Evolutionary conservation across 2,329 filamentous ascomycete genomes (phyloP).

Genomic region (Anisogramma anomala): DNA sequence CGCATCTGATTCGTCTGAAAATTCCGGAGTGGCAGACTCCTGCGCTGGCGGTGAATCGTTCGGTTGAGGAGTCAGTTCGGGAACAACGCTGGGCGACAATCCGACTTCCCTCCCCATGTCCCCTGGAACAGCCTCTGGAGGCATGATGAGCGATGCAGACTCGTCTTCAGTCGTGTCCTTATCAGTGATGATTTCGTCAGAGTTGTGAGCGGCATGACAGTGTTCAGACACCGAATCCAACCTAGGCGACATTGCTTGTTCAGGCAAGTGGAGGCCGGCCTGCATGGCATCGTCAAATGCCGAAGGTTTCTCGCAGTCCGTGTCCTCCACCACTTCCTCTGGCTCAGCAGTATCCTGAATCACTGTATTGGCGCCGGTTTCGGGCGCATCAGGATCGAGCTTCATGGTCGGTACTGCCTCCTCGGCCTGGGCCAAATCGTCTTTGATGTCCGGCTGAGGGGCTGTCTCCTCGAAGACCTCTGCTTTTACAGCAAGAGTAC

Average conservation of each 20-base stretch:
- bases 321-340: background rate
- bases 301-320: background rate
- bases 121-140: background rate
- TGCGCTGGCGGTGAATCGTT: background rate
- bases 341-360: background rate
- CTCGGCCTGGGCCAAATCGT: background rate
- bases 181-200: too few relatives aligned
- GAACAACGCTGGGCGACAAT: background rate
- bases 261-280: background rate
- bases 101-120: background rate
- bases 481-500: too few relatives aligned
- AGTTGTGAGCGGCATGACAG: background rate
- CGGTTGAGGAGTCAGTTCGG: background rate
- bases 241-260: background rate
- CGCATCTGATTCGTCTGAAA: background rate
- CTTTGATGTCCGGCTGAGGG: too few relatives aligned
- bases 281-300: background rate
- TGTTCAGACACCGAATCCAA: background rate
- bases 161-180: background rate
- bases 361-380: background rate
- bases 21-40: background rate
- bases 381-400: background rate
- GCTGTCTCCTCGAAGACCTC: too few relatives aligned
- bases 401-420: background rate
- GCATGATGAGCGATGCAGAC: background rate